Evolutionary conservation across 306 rosid genomes (phyloP).

Genomic region (Macrotyloma uniflorum): DNA sequence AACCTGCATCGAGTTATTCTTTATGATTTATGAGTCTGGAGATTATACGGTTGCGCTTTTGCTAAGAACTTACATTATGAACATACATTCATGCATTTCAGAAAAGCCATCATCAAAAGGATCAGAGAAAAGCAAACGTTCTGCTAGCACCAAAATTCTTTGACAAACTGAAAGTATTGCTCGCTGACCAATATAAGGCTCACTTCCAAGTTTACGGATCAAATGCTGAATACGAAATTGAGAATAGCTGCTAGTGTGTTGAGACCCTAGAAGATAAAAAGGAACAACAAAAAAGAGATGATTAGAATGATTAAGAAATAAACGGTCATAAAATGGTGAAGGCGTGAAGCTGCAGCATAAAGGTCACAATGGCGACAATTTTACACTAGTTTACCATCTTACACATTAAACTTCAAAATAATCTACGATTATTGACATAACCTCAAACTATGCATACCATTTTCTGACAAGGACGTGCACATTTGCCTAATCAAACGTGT

Average conservation of each 20-base stretch:
- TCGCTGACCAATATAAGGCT: constrained; percentile 73
- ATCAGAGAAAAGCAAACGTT: constrained; percentile 81
- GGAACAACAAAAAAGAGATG: constrained; percentile 5
- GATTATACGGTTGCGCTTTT: constrained; percentile 8
- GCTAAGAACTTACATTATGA: constrained; percentile 69
- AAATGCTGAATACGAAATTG: constrained; percentile 70
- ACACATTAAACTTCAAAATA: neutral
- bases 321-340: constrained; percentile 27
- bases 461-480: constrained; percentile 58
- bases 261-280: constrained; percentile 55
- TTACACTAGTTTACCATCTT: neutral
- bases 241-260: constrained; percentile 37
- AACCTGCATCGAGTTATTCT: neutral
- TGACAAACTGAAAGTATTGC: constrained; percentile 72
- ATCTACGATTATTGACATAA: constrained; percentile 25
- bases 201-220: constrained; percentile 79
- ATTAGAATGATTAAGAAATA: neutral
- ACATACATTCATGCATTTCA: constrained; percentile 69
- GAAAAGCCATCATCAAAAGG: constrained; percentile 84
- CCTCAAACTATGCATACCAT: constrained; percentile 58
- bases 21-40: constrained; percentile 10
- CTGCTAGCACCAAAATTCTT: constrained; percentile 70
- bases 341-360: neutral
- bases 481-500: constrained; percentile 65
- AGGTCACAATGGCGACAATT: neutral